These are phyloP conservation scores for Salvia sclarea DNA, from an alignment of 305 asterid species.

Conservation along the genomic window DNA sequence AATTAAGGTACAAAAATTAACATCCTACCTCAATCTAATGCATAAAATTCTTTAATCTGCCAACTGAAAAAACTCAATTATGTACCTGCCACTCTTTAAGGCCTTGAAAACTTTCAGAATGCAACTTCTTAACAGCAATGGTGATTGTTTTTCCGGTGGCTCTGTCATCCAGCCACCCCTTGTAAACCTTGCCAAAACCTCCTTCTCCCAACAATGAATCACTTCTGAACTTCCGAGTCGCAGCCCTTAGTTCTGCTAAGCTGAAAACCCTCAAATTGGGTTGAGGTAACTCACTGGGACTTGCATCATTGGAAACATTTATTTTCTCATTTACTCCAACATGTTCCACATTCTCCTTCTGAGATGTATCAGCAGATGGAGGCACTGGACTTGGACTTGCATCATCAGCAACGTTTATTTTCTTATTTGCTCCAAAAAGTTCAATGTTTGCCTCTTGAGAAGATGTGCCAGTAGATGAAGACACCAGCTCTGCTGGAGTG, in stretches of 20 bases:
- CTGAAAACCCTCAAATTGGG: conserved; percentile 48
- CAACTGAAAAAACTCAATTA: too few relatives aligned
- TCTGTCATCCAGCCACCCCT: conserved; percentile 50
- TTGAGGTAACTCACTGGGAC: conserved; percentile 40
- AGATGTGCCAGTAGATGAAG: conserved; percentile 24
- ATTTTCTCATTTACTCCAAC: too few relatives aligned
- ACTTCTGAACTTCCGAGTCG: conserved; percentile 46
- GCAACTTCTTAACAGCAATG: conserved; percentile 54
- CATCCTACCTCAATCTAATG: background rate
- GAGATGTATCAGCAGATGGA: too few relatives aligned
- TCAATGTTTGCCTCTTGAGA: conserved; percentile 11
- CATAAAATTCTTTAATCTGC: too few relatives aligned
- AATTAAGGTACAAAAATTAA: background rate
- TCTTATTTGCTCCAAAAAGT: conserved; percentile 16
- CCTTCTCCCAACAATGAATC: conserved; percentile 56
- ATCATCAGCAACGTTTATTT: conserved; percentile 22
- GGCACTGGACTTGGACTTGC: too few relatives aligned
- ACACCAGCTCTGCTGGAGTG: conserved; percentile 10
- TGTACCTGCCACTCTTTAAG: conserved; percentile 51
- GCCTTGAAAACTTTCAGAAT: conserved; percentile 49
- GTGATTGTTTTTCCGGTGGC: conserved; percentile 15
- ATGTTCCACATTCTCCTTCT: too few relatives aligned
- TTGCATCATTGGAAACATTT: background rate
- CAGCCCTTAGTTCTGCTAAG: conserved; percentile 40
- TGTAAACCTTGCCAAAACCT: conserved; percentile 60